Conservation (phyloP, 1,139 yeast genomes). For the Geotrichum aggregatum region DNA sequence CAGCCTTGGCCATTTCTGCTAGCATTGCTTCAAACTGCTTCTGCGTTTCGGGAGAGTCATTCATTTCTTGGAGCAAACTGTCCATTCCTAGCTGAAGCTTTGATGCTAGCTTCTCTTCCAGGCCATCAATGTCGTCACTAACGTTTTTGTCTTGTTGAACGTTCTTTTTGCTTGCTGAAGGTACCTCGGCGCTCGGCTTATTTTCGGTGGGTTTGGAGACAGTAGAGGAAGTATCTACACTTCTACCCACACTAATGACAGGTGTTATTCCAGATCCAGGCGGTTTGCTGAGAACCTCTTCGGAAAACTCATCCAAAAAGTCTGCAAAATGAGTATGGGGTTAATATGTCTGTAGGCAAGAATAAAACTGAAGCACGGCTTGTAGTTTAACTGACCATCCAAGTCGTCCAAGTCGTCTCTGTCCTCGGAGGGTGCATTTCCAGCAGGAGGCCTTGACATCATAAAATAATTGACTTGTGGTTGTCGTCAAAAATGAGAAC, state of each 20-base stretch:
- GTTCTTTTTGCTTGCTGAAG: slow-evolving; percentile 18
- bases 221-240: slow-evolving; percentile 7
- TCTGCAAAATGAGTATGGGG: slow-evolving; percentile 24
- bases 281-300: slow-evolving; percentile 63
- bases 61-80: slow-evolving; percentile 52
- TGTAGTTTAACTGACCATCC: slow-evolving; percentile 31
- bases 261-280: slow-evolving; percentile 44
- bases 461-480: not conserved
- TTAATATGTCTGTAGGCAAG: not conserved
- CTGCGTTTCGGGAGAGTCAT: slow-evolving; percentile 61
- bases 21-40: slow-evolving; percentile 51
- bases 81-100: slow-evolving; percentile 39
- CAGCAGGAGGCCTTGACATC: not conserved
- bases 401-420: slow-evolving; percentile 42
- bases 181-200: slow-evolving; percentile 17
- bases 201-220: slow-evolving; percentile 10
- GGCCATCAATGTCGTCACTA: slow-evolving; percentile 37
- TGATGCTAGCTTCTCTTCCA: slow-evolving; percentile 46
- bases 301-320: slow-evolving; percentile 49
- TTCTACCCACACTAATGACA: not conserved
- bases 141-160: slow-evolving; percentile 1
- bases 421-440: slow-evolving; percentile 27
- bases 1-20: slow-evolving; percentile 46
- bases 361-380: not conserved
- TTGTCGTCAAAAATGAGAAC: not conserved